Evolutionary conservation across 768 basidiomycete genomes (phyloP).

Genomic region (Boletus pseudo-olivaceus): DNA sequence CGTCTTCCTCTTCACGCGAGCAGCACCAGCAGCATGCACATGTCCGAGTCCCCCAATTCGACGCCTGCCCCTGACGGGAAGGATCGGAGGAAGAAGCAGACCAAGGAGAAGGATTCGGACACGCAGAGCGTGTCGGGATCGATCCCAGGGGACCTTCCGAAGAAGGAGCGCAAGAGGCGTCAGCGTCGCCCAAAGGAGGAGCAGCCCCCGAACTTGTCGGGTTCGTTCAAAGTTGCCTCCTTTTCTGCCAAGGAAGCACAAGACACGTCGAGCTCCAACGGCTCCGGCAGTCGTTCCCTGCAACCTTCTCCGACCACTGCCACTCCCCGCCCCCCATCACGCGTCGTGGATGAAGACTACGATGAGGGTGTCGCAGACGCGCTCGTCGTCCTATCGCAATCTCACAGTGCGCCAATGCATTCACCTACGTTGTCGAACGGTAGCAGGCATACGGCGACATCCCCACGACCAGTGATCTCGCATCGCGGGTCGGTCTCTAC

Average conservation of each 20-base stretch:
- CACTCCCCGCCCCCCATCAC: slow-evolving; percentile 55
- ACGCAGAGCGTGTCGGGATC: slow-evolving; percentile 31
- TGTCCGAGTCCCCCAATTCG: slow-evolving; percentile 61
- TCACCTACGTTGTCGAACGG: slow-evolving; percentile 60
- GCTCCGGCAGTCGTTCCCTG: slow-evolving; percentile 57
- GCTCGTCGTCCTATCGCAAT: slow-evolving; percentile 64
- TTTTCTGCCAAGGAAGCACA: slow-evolving; percentile 47
- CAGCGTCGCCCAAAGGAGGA: slow-evolving; percentile 44
- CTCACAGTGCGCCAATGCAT: slow-evolving; percentile 35
- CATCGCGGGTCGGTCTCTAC: slow-evolving; percentile 71
- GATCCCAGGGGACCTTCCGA: slow-evolving; percentile 40
- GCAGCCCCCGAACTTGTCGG: slow-evolving; percentile 30
- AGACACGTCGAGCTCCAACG: slow-evolving; percentile 63
- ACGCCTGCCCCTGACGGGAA: slow-evolving; percentile 42
- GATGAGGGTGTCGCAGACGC: slow-evolving; percentile 90
- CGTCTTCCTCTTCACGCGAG: slow-evolving; percentile 29
- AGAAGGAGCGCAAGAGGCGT: slow-evolving; percentile 58
- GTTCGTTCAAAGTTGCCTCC: slow-evolving; percentile 31
- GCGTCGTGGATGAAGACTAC: slow-evolving; percentile 87
- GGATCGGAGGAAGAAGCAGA: slow-evolving; percentile 41
- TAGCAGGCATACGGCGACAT: slow-evolving; percentile 48
- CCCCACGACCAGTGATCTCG: slow-evolving; percentile 42
- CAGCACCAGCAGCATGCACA: slow-evolving; percentile 35
- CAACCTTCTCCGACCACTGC: slow-evolving; percentile 71
- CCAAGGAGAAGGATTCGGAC: slow-evolving; percentile 49